Conservation (phyloP, 2,329 filamentous ascomycete genomes). For the Paecilomyces fulvus region DNA sequence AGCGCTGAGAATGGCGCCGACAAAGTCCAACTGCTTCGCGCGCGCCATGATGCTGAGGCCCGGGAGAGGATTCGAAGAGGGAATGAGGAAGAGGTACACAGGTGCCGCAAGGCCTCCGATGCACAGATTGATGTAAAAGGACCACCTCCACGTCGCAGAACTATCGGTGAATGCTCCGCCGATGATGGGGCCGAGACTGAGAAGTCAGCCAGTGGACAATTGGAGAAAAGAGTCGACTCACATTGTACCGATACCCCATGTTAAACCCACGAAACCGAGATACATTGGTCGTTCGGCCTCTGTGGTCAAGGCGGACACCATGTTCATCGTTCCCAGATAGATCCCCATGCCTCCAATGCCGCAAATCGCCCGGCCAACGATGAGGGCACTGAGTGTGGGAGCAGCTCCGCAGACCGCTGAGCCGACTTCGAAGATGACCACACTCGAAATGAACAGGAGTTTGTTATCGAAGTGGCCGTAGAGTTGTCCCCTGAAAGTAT, state of each 20-base stretch:
- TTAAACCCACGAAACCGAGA: conserved; percentile 23
- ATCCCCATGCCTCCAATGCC: conserved; percentile 15
- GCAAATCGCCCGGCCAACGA: conserved; percentile 28
- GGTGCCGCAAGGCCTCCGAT: conserved; percentile 38
- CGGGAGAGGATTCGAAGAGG: conserved; percentile 15
- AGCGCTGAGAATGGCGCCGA: conserved; percentile 39
- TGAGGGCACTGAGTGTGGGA: conserved; percentile 38
- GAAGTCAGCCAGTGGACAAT: no score
- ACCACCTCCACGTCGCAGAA: conserved; percentile 26
- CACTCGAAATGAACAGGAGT: conserved; percentile 23
- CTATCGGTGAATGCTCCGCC: conserved; percentile 28
- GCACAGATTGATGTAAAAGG: conserved; percentile 50
- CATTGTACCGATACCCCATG: conserved; percentile 29
- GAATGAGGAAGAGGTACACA: conserved; percentile 38
- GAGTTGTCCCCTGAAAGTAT: no score
- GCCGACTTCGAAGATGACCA: conserved; percentile 20
- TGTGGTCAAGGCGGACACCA: conserved; percentile 16
- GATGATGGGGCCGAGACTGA: conserved; percentile 27
- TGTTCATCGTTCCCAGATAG: conserved; percentile 22
- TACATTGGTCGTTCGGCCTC: conserved; percentile 21
- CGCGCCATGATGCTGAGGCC: conserved; percentile 12
- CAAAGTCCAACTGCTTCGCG: conserved; percentile 34
- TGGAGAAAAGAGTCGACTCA: no score
- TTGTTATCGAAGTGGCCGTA: conserved; percentile 26
- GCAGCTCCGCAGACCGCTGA: conserved; percentile 35